Evolutionary conservation across 805 yeast species (phyloP).

Genomic region (Kodamaea fukazawae): DNA sequence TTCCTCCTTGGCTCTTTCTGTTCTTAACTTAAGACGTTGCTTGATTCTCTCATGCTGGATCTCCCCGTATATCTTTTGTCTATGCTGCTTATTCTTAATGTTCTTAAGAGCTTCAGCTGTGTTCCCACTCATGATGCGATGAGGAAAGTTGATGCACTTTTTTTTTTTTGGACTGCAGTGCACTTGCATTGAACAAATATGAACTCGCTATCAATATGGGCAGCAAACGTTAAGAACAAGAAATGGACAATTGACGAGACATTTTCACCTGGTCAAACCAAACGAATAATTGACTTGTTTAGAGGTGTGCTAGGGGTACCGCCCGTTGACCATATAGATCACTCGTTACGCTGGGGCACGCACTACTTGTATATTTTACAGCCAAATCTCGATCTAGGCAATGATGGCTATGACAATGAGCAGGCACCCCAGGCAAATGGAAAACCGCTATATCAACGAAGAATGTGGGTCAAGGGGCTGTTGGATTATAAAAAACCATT

Average conservation of each 20-base stretch:
- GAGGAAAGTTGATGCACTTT: neutral
- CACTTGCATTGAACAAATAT: neutral
- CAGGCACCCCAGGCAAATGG: slow-evolving; percentile 54
- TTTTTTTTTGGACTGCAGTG: neutral
- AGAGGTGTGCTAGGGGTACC: slow-evolving; percentile 10
- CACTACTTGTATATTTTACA: slow-evolving; percentile 72
- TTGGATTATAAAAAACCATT: slow-evolving; percentile 39
- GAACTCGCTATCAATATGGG: slow-evolving; percentile 17
- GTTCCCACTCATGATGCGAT: slow-evolving; percentile 18
- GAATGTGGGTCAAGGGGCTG: slow-evolving; percentile 82
- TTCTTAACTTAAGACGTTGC: slow-evolving; percentile 71
- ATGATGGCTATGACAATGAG: slow-evolving; percentile 79
- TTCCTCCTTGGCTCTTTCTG: slow-evolving; percentile 86
- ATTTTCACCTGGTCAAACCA: slow-evolving; percentile 19
- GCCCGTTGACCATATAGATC: neutral
- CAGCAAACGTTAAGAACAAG: slow-evolving; percentile 14
- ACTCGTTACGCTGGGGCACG: slow-evolving; percentile 41
- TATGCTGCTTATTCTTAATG: slow-evolving; percentile 72
- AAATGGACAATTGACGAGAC: slow-evolving; percentile 22
- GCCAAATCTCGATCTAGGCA: slow-evolving; percentile 43
- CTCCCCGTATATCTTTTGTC: slow-evolving; percentile 75
- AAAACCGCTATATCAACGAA: slow-evolving; percentile 42
- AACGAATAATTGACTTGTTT: slow-evolving; percentile 18
- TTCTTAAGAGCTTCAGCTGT: slow-evolving; percentile 33
- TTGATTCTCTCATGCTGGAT: slow-evolving; percentile 73